Conservation (phyloP, 2,329 filamentous ascomycete species). For the Nigrospora osmanthi region DNA sequence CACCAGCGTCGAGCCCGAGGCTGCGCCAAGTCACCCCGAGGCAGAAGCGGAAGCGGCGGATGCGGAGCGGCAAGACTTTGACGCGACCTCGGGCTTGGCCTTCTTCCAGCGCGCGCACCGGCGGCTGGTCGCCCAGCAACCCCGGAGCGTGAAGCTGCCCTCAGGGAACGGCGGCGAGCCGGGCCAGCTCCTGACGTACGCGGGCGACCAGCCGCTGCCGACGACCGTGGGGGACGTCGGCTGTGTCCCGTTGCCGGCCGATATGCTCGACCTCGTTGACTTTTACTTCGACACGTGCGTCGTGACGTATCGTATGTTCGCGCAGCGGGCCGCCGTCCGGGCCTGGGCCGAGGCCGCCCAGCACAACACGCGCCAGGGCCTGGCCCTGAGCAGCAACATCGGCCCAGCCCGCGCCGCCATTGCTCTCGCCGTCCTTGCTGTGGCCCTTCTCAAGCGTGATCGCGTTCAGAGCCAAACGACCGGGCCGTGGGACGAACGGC, state of each 20-base stretch:
- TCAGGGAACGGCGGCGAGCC: slow-evolving; percentile 7
- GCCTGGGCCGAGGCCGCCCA: not conserved
- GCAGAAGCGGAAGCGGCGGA: slow-evolving; percentile 21
- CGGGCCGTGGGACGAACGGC: too few relatives aligned
- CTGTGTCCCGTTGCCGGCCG: not conserved
- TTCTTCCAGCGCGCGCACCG: slow-evolving; percentile 41
- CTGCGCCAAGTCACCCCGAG: slow-evolving; percentile 1
- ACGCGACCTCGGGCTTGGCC: slow-evolving; percentile 45
- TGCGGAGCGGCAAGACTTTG: slow-evolving; percentile 46
- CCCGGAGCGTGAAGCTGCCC: not conserved
- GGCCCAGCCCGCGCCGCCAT: not conserved
- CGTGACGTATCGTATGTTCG: slow-evolving; percentile 4
- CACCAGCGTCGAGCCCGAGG: not conserved
- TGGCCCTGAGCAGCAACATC: not conserved
- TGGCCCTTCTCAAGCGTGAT: too few relatives aligned
- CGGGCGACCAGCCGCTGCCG: slow-evolving; percentile 20
- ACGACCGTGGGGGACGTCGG: not conserved
- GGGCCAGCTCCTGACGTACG: slow-evolving; percentile 15
- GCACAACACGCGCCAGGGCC: not conserved
- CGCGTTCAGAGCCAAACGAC: too few relatives aligned
- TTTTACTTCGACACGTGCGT: slow-evolving; percentile 4
- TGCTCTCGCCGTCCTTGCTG: too few relatives aligned
- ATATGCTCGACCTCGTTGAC: slow-evolving; percentile 1
- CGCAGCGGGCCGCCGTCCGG: not conserved
- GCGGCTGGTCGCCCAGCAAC: not conserved